These are phyloP conservation scores for Colletotrichum horii DNA, from an alignment of 2,329 filamentous ascomycete genomes.

Conservation along the genomic window DNA sequence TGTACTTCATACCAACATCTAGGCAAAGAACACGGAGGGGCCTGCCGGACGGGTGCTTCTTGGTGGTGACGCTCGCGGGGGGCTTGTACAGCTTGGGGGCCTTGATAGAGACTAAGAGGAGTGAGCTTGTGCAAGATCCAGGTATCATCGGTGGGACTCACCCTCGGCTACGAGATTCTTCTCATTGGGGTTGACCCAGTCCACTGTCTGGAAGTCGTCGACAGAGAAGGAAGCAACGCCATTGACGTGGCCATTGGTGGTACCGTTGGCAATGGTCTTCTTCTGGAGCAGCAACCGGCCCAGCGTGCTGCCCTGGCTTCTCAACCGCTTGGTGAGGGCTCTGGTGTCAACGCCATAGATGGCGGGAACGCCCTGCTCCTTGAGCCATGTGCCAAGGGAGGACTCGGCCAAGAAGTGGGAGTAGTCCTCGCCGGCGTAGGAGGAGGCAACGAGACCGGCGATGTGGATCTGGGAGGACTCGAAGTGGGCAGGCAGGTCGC, in stretches of 20 bases:
- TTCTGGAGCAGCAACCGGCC: constrained; percentile 85
- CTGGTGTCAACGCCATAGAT: constrained; percentile 96
- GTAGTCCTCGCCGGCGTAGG: constrained; percentile 93
- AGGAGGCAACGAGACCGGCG: constrained; percentile 86
- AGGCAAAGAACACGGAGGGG: constrained; percentile 87
- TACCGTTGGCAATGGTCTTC: constrained; percentile 47
- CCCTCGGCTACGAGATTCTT: constrained; percentile 94
- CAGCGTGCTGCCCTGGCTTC: constrained; percentile 94
- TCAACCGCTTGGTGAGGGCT: constrained; percentile 91
- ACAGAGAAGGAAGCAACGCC: constrained; percentile 26
- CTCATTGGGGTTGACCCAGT: constrained; percentile 91
- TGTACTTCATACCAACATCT: constrained; percentile 98
- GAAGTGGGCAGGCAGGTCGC: constrained; percentile 89
- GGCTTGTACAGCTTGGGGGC: constrained; percentile 86
- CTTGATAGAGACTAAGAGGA: constrained; percentile 79
- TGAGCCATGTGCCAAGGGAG: constrained; percentile 92
- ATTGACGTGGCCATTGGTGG: constrained; percentile 35
- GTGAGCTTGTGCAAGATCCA: constrained; percentile 40
- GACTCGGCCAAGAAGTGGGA: constrained; percentile 93
- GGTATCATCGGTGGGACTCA: constrained; percentile 54
- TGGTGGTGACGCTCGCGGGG: constrained; percentile 64
- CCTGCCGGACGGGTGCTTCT: constrained; percentile 89
- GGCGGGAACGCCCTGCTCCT: constrained; percentile 92
- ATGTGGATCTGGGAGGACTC: constrained; percentile 94
- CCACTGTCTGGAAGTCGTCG: constrained; percentile 74